These are phyloP conservation scores for Neostapfia colusana DNA, from an alignment of 176 grass and related monocot species.

Conservation along the genomic window DNA sequence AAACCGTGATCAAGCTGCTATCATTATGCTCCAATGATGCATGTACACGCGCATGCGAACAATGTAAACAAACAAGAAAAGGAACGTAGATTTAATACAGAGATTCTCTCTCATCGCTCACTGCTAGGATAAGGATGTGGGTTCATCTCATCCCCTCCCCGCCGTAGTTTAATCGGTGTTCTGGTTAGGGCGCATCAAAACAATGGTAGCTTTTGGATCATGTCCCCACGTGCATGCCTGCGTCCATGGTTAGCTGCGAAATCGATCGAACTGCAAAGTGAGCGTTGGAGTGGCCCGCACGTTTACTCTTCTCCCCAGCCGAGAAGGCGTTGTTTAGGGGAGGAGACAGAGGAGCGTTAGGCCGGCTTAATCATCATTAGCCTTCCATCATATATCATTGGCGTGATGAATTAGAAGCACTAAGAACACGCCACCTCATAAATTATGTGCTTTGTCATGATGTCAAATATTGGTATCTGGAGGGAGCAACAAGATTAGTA, in stretches of 20 bases:
- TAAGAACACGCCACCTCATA: background rate
- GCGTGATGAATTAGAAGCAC: background rate
- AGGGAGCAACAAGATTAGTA: background rate
- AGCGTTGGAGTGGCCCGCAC: conserved; percentile 38
- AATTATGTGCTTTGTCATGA: background rate
- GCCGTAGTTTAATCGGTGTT: conserved; percentile 26
- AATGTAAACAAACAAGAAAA: conserved; percentile 23
- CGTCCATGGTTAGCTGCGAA: conserved; percentile 23
- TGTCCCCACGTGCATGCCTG: conserved; percentile 46
- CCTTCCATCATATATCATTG: conserved; percentile 27
- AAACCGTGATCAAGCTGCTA: conserved; percentile 42
- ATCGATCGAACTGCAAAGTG: conserved; percentile 8
- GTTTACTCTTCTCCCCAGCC: conserved; percentile 37
- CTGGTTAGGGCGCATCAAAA: conserved; percentile 40
- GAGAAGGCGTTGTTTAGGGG: conserved; percentile 7
- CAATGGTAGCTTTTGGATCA: conserved; percentile 42
- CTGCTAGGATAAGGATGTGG: conserved; percentile 51
- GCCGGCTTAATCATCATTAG: conserved; percentile 42
- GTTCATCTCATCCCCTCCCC: conserved; percentile 25
- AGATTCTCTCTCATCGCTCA: conserved; percentile 37
- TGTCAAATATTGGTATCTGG: background rate
- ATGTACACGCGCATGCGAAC: conserved; percentile 19
- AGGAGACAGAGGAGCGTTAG: conserved; percentile 36
- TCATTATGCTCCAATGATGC: conserved; percentile 33
- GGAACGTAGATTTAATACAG: conserved; percentile 8